Base-by-base conservation (phyloP, 1,139 yeast species). In the Taiozyma sp. region DNA sequence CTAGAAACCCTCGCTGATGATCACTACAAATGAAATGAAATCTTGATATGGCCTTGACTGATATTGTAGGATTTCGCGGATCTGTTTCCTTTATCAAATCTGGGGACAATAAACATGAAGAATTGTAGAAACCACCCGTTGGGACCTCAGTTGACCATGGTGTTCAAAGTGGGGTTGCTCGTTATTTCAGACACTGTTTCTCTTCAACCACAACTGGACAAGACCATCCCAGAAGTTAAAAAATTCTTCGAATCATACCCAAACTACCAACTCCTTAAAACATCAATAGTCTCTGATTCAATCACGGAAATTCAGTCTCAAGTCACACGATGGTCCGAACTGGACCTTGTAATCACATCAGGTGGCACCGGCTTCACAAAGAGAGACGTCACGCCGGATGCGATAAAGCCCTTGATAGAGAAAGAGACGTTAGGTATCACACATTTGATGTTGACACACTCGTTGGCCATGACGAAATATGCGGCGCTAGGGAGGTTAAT, bases 311-410 rank as follows among this genome's bases (percentile, higher is more conserved):
- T 75, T 39, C 70, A 65, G 46, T 45, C 51, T 5, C 54, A 46
- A 2, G 54, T 74, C 13, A 51, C 49, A 13, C 49, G 53, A 14
- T 62, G 67, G 67, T 56, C 64, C 5, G 50, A 48, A 16, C 9
- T 49, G 30, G 30, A 48, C 34, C 13, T 55, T 22, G 60, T 75
- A 14, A 44, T 76, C 13, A 71, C 77, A 0, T 63, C 72, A n/a
- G 81, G 81, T 6, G 81, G 81, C 0, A 77, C 81, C 0, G 81
- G 81, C 4, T 75, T 77, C 57, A 62, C 74, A 6, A 56, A 56
- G 4, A 57, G 67, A 9, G 81, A 77, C 58, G 61, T 67, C 13
- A 76, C 81, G 2, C 81, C 81, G 0, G 81, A 77, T 42, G 79
- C 79, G 2, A 61, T 77, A 6, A 61, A 54, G 48, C 69, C 73